These are phyloP conservation scores for Centella asiatica DNA, from an alignment of 129 eudicot species.

Conservation along the genomic window DNA sequence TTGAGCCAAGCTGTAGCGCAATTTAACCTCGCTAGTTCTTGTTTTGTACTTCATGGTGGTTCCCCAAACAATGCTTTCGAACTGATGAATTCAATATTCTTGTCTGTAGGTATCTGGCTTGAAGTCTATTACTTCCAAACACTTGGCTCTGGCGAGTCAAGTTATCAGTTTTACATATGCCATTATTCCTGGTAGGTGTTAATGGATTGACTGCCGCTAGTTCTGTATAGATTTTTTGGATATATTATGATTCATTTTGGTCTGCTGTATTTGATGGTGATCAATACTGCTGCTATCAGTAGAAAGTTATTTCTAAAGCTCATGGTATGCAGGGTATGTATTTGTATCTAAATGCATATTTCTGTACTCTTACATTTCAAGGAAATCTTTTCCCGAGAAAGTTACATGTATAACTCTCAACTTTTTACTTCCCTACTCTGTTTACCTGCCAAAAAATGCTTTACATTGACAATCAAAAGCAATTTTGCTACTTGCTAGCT, in stretches of 20 bases:
- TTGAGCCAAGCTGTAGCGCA: background rate
- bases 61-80: background rate
- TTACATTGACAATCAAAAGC: background rate
- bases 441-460: background rate
- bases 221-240: background rate
- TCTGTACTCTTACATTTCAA: no score
- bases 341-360: background rate
- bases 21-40: background rate
- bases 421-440: no score
- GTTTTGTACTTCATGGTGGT: background rate
- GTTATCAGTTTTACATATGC: conserved; percentile 78
- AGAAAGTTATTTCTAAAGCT: background rate
- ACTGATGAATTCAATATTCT: background rate
- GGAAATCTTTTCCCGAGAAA: background rate
- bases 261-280: background rate
- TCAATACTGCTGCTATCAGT: background rate
- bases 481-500: background rate
- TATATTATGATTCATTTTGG: background rate
- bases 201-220: conserved; percentile 8
- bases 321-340: no score
- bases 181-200: conserved; percentile 83
- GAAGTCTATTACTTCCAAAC: conserved; percentile 89
- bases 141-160: conserved; percentile 95
- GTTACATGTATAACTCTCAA: no score
- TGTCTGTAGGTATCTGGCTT: conserved; percentile 83